Evolutionary conservation across 2,329 filamentous ascomycete species (phyloP), one percentile per base, ranked within the genome.

Genomic region (Diplodia mutila): DNA sequence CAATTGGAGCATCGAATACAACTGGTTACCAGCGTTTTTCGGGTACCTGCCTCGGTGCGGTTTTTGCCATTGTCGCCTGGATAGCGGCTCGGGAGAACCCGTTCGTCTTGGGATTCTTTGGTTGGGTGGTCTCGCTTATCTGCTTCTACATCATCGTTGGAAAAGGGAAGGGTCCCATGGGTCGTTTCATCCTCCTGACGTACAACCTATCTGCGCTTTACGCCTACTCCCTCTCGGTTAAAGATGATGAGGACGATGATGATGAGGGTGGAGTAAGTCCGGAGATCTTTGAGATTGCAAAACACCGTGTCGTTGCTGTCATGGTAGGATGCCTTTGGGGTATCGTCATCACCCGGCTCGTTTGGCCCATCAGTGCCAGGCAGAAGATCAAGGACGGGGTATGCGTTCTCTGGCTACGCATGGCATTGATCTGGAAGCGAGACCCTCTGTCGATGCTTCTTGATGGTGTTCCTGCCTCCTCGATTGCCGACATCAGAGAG

Each of bases 171-270:
- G 94, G 92, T 0, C 93, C 94, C 0, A 90, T 98, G 79, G 94
- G 94, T 51, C 90, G 95, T 63, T 98, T 97, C 76, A 95, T 96
- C 70, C 87, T 98, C 75, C 86, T 99, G 54, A 97, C 94, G 0
- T 99, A 98, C 84, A 99, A 99, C 75, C 89, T 99, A 52, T 94
- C 92, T 21, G 93, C 93, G 8, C 85, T 99, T 2, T 99, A 99
- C 77, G 93, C 94, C 11, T 99, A 98, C 80, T 95, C 92, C 65
- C 85, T 98, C 11, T 90, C 91, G 0, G 90, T 93, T 70, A 86
- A 87, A 69, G 93, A 97, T 57, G 88, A 91, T 4, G 89, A 93
- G 57, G 90, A 96, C 68, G 93, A 96, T 54, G 84, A 89, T 68
- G 93, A 97, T 71, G 94, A 98, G 79, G 93, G 93, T 32, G 94